Conservation (phyloP, 2,329 filamentous ascomycete genomes). For the Neoscytalidium dimidiatum region DNA sequence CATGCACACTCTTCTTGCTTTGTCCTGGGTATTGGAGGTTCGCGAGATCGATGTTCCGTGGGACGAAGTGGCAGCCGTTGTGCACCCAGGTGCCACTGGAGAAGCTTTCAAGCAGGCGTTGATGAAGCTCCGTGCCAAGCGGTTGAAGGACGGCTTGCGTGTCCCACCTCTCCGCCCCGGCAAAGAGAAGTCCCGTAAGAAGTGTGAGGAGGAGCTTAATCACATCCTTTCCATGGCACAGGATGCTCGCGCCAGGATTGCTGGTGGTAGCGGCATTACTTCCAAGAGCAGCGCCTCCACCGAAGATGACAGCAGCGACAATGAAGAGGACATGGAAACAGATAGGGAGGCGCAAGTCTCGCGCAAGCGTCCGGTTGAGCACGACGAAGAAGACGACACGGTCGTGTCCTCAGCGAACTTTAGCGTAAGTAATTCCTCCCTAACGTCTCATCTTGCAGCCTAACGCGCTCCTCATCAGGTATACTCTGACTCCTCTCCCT, state of each 20-base stretch:
- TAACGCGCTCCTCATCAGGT: neutral
- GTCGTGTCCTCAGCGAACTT: neutral
- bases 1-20: neutral
- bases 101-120: constrained; percentile 15
- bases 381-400: neutral
- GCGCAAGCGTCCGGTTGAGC: too few species aligned
- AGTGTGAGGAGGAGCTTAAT: neutral
- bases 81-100: constrained; percentile 11
- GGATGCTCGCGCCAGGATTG: neutral
- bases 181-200: neutral
- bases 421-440: neutral
- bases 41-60: neutral
- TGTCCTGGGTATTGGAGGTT: neutral
- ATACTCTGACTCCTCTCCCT: neutral
- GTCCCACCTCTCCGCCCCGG: constrained; percentile 8
- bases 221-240: neutral
- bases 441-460: neutral
- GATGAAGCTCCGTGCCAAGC: neutral
- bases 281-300: too few species aligned
- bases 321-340: too few species aligned
- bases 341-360: too few species aligned
- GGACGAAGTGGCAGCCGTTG: constrained; percentile 7
- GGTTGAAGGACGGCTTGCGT: neutral
- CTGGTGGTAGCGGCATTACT: neutral
- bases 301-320: too few species aligned